phyloP scores from a whole-genome alignment of 257 asterid genomes.

The Penstemon eatonii region DNA sequence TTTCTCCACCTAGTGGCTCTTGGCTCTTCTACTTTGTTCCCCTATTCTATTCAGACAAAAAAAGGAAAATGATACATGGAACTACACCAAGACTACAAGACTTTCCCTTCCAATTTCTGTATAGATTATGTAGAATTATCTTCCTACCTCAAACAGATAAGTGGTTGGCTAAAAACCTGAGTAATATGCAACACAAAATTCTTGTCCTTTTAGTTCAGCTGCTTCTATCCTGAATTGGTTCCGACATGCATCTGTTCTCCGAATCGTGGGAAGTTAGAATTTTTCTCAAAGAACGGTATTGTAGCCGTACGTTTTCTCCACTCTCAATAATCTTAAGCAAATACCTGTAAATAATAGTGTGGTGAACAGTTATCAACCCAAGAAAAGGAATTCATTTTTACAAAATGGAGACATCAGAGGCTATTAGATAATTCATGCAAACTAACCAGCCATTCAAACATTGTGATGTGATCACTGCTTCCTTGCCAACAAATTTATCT shows the following conservation, averaged over 20 bases:
- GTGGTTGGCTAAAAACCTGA: no score
- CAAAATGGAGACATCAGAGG: neutral
- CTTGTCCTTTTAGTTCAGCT: conserved; percentile 25
- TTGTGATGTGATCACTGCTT: conserved; percentile 88
- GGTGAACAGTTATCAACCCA: neutral
- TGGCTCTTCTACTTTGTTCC: no score
- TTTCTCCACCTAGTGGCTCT: no score
- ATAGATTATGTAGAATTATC: no score
- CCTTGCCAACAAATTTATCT: conserved; percentile 95
- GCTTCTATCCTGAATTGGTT: conserved; percentile 68
- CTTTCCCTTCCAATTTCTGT: no score
- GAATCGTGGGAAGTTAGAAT: conserved; percentile 46
- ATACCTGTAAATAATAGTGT: conserved; percentile 51
- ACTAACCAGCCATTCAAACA: conserved; percentile 99
- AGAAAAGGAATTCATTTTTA: neutral
- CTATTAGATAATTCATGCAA: conserved; percentile 19
- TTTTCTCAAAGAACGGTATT: conserved; percentile 86
- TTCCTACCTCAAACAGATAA: no score
- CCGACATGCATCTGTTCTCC: conserved; percentile 51
- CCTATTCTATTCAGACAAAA: no score
- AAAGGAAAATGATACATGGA: no score
- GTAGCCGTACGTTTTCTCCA: conserved; percentile 86
- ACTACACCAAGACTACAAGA: no score
- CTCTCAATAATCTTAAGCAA: conserved; percentile 77
- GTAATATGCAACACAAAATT: neutral